Percentiles rank a stretch among this genome's conserved stretches.
Evolutionary conservation across 2,329 filamentous ascomycete species (phyloP).

Genomic region (Exophiala dermatitidis): DNA sequence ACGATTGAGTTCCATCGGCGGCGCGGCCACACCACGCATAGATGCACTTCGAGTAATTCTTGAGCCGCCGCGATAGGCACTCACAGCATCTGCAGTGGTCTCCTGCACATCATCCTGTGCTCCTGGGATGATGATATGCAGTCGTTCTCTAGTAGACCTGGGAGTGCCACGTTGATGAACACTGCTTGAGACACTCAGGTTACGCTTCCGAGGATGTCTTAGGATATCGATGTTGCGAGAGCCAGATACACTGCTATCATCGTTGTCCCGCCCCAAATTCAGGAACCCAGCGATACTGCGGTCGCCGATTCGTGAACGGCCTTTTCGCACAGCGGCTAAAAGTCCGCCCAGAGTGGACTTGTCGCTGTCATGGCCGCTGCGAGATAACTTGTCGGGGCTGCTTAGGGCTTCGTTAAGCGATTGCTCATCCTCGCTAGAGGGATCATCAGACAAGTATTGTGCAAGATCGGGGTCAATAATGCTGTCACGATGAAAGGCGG

Average conservation of each 20-base stretch:
- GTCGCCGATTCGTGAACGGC: constrained; percentile 64
- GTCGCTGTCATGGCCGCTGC: constrained; percentile 63
- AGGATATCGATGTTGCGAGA: constrained; percentile 53
- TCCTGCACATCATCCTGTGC: constrained; percentile 35
- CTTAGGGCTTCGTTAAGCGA: constrained; percentile 76
- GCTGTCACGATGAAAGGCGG: constrained; percentile 96
- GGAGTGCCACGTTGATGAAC: constrained; percentile 65
- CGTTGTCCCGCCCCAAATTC: constrained; percentile 58
- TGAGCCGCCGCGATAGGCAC: constrained; percentile 33
- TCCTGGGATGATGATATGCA: constrained; percentile 36
- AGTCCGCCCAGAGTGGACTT: constrained; percentile 65
- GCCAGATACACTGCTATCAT: constrained; percentile 56
- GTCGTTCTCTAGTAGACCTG: constrained; percentile 54
- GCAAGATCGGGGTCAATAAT: constrained; percentile 96
- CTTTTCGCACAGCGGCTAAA: constrained; percentile 65
- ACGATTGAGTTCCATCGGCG: constrained; percentile 75
- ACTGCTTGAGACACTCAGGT: constrained; percentile 75
- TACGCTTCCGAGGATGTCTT: constrained; percentile 63
- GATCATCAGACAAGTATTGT: constrained; percentile 89
- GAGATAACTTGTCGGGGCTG: constrained; percentile 53
- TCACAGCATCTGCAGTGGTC: constrained; percentile 18
- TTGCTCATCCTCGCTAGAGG: constrained; percentile 87
- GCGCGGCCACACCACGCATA: constrained; percentile 65
- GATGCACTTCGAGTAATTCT: constrained; percentile 71
- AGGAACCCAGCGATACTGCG: constrained; percentile 67